A percentile compares a stretch with the other conserved stretches of the same genome.
phyloP scores from a whole-genome alignment of 164 flowering plant species.

The Dillenia suffruticosa region DNA sequence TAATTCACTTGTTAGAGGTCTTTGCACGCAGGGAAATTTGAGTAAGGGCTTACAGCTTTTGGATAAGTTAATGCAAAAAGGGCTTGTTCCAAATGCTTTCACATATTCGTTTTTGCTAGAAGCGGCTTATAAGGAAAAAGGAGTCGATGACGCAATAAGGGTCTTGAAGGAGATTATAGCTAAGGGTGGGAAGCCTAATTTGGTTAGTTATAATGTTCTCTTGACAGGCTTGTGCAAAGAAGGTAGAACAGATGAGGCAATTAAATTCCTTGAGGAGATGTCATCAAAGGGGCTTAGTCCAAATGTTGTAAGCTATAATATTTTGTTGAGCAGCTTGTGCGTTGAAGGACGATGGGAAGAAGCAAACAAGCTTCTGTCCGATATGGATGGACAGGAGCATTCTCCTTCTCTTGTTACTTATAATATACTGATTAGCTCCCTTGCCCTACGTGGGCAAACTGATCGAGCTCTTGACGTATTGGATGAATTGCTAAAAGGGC shows the following conservation, averaged over 20 bases:
- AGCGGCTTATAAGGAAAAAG: slow-evolving; percentile 78
- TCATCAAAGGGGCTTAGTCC: slow-evolving; percentile 70
- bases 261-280: slow-evolving; percentile 52
- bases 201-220: slow-evolving; percentile 85
- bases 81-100: slow-evolving; percentile 69
- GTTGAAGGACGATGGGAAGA: slow-evolving; percentile 70
- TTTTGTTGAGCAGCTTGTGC: slow-evolving; percentile 67
- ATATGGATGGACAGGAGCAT: slow-evolving; percentile 67
- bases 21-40: slow-evolving; percentile 64
- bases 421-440: slow-evolving; percentile 72
- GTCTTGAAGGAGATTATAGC: slow-evolving; percentile 68
- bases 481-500: slow-evolving; percentile 51
- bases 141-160: slow-evolving; percentile 69
- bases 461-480: slow-evolving; percentile 62
- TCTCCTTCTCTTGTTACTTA: slow-evolving; percentile 67
- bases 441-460: slow-evolving; percentile 55
- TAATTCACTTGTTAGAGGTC: slow-evolving; percentile 78
- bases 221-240: slow-evolving; percentile 86
- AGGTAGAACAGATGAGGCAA: slow-evolving; percentile 69
- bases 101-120: slow-evolving; percentile 81
- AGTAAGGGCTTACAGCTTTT: slow-evolving; percentile 60
- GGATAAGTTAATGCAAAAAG: slow-evolving; percentile 60
- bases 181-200: slow-evolving; percentile 75
- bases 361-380: slow-evolving; percentile 62
- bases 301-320: slow-evolving; percentile 82